phyloP scores from a whole-genome alignment of 2,329 filamentous ascomycete species.

The Ophioceras dolichostomum region DNA sequence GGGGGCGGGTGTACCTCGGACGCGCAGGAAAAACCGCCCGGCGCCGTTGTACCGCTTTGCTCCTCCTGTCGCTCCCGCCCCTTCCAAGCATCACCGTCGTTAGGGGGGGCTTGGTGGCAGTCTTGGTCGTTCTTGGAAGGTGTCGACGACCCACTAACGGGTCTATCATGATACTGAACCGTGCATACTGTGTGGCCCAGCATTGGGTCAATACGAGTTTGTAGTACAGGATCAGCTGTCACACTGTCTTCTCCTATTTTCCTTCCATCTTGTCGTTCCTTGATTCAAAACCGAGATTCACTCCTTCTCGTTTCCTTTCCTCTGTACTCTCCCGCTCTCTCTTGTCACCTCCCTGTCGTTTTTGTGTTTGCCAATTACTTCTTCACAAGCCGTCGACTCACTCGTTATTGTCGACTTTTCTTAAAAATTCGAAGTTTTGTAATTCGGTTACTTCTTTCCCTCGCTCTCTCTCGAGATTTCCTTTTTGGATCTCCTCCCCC shows the following conservation, averaged over 20 bases:
- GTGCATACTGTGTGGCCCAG: no score
- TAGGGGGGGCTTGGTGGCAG: no score
- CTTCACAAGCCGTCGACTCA: slow-evolving; percentile 2
- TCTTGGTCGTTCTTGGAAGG: background rate
- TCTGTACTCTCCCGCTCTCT: no score
- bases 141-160: background rate
- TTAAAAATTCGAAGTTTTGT: slow-evolving; percentile 1
- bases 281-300: slow-evolving; percentile 6
- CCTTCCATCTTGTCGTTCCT: background rate
- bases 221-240: background rate
- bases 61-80: background rate
- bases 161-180: no score
- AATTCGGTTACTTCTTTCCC: slow-evolving; percentile 3
- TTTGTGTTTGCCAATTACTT: no score
- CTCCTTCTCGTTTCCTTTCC: slow-evolving; percentile 3
- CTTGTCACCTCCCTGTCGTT: no score
- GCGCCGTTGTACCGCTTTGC: no score
- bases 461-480: slow-evolving; percentile 1
- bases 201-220: background rate
- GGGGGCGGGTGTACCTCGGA: no score
- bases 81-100: background rate
- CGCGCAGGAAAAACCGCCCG: no score
- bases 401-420: slow-evolving; percentile 2
- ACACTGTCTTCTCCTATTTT: background rate
- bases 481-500: background rate